These are phyloP conservation scores for Verticillium albo-atrum DNA, from an alignment of 2,329 filamentous ascomycete genomes.

Conservation along the genomic window DNA sequence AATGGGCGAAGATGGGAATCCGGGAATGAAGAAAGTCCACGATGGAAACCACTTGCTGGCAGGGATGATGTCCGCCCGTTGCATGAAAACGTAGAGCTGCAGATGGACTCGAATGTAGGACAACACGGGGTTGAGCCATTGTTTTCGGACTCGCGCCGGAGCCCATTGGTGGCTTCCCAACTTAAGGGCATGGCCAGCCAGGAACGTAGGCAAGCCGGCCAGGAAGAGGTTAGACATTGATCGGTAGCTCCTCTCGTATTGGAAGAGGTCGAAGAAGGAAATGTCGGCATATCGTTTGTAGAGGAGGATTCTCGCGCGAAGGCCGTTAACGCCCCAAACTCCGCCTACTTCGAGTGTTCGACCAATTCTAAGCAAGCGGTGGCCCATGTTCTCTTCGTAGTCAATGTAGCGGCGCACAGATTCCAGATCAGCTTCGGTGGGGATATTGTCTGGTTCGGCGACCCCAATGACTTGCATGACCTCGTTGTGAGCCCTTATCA, in stretches of 20 bases:
- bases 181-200: slow-evolving; percentile 27
- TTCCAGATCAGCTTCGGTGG: slow-evolving; percentile 32
- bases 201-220: slow-evolving; percentile 34
- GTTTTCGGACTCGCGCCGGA: slow-evolving; percentile 10
- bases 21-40: slow-evolving; percentile 49
- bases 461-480: slow-evolving; percentile 61
- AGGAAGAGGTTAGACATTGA: slow-evolving; percentile 27
- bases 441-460: slow-evolving; percentile 50
- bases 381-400: slow-evolving; percentile 44
- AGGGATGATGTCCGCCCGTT: slow-evolving; percentile 44
- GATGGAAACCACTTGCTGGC: slow-evolving; percentile 36
- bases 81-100: slow-evolving; percentile 47
- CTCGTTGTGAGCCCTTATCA: slow-evolving; percentile 58
- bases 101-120: slow-evolving; percentile 44
- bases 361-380: slow-evolving; percentile 26
- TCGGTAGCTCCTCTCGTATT: slow-evolving; percentile 25
- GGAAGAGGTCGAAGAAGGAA: slow-evolving; percentile 41
- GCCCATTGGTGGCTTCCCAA: slow-evolving; percentile 17
- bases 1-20: slow-evolving; percentile 46
- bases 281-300: slow-evolving; percentile 45
- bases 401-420: slow-evolving; percentile 36
- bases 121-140: slow-evolving; percentile 15
- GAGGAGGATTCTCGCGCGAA: slow-evolving; percentile 51
- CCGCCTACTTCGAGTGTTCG: slow-evolving; percentile 35
- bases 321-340: slow-evolving; percentile 47